A percentile compares a stretch with the other conserved stretches of the same genome.
Conservation (phyloP, 176 grass and related monocot species). For the Aegilops sharonensis region DNA sequence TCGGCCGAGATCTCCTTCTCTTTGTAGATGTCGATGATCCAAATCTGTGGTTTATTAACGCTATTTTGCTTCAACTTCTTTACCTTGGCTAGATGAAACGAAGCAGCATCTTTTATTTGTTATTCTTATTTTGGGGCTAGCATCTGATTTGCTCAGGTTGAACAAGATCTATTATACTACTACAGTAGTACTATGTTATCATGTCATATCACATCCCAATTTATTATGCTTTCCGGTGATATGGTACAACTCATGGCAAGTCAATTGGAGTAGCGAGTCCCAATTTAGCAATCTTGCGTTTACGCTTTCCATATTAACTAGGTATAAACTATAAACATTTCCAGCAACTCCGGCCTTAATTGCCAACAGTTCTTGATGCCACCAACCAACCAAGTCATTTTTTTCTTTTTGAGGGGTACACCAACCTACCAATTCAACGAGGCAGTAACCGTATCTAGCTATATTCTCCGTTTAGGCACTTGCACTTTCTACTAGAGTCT, state of each 20-base stretch:
- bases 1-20: not conserved
- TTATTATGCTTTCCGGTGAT: not conserved
- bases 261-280: not conserved
- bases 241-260: no score
- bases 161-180: constrained; percentile 17
- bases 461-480: not conserved
- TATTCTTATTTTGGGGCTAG: constrained; percentile 1
- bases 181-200: not conserved
- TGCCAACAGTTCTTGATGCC: constrained; percentile 16
- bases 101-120: not conserved
- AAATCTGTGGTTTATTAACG: not conserved
- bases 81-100: not conserved
- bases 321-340: constrained; percentile 7
- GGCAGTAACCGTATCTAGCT: constrained; percentile 3
- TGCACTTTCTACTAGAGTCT: not conserved
- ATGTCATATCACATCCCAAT: not conserved
- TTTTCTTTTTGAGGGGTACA: not conserved
- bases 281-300: constrained; percentile 7
- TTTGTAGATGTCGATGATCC: not conserved
- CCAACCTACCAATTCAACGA: constrained; percentile 19
- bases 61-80: constrained; percentile 5
- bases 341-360: constrained; percentile 7
- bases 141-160: constrained; percentile 21
- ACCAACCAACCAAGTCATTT: not conserved
- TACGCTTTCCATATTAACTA: constrained; percentile 14